These are phyloP conservation scores for Phytopythium sindhum DNA, from an alignment of 352 stramenopile species.

Conservation along the genomic window DNA sequence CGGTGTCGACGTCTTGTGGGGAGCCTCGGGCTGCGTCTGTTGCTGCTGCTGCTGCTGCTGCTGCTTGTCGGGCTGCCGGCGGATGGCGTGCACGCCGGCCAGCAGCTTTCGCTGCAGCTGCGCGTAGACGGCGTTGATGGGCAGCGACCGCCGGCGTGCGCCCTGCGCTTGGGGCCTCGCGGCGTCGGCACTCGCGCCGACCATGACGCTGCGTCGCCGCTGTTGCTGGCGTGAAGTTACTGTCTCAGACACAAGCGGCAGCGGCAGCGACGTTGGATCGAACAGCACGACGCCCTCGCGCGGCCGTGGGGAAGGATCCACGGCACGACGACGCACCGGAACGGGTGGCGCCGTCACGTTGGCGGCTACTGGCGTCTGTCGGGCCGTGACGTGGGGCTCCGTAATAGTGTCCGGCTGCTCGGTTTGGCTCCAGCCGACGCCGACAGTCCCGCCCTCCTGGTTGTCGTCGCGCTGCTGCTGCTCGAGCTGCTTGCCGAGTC, in stretches of 20 bases:
- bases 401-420: constrained; percentile 3
- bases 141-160: constrained; percentile 37
- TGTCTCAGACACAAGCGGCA: background rate
- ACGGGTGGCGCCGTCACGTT: constrained; percentile 11
- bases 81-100: background rate
- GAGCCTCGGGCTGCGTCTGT: background rate
- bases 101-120: constrained; percentile 19
- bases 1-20: background rate
- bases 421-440: background rate
- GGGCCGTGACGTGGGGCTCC: no score
- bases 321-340: background rate
- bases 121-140: constrained; percentile 36
- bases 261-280: constrained; percentile 32
- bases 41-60: background rate
- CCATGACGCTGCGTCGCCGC: background rate
- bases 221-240: background rate
- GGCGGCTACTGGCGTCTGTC: no score
- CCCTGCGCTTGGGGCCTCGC: background rate
- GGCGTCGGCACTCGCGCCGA: background rate
- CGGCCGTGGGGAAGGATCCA: background rate
- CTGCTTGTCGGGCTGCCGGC: background rate
- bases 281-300: constrained; percentile 42
- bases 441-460: background rate
- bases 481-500: constrained; percentile 6
- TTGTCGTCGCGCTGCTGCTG: constrained; percentile 4